Evolutionary conservation across 2,329 filamentous ascomycete species (phyloP).

Genomic region (Catunica adiposa): DNA sequence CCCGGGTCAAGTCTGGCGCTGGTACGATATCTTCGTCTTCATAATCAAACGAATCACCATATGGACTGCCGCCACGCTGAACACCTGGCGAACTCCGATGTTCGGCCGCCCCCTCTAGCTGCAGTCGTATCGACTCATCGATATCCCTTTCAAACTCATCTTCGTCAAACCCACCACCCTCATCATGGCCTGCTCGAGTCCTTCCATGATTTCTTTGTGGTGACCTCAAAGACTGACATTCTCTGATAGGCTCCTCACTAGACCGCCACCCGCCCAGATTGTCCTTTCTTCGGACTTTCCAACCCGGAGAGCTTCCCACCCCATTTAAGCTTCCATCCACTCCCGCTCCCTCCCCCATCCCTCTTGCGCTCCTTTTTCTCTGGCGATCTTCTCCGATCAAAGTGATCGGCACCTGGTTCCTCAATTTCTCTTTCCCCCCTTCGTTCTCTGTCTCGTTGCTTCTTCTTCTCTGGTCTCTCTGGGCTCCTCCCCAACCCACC

Average conservation of each 20-base stretch:
- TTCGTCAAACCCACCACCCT: background rate
- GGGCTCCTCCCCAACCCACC: no score
- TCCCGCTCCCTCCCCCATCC: background rate
- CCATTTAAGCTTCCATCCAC: background rate
- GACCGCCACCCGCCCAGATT: slow-evolving; percentile 3
- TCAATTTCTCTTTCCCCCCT: background rate
- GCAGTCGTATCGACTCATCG: background rate
- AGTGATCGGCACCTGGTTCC: background rate
- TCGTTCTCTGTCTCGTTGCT: background rate
- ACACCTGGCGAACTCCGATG: background rate
- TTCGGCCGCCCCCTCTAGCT: background rate
- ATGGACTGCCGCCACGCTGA: no score
- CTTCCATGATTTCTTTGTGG: background rate
- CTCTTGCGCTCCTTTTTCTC: slow-evolving; percentile 4
- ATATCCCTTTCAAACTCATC: slow-evolving; percentile 3
- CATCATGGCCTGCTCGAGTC: background rate
- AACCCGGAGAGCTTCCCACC: slow-evolving; percentile 3
- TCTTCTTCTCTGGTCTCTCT: no score
- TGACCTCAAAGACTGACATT: background rate
- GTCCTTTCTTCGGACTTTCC: slow-evolving; percentile 11
- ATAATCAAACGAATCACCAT: background rate
- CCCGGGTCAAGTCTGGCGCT: background rate
- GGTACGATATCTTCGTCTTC: background rate
- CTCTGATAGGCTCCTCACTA: background rate
- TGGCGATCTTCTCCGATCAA: background rate